Evolutionary conservation across 805 yeast species (phyloP).

Genomic region (Kuraishia piskuri): DNA sequence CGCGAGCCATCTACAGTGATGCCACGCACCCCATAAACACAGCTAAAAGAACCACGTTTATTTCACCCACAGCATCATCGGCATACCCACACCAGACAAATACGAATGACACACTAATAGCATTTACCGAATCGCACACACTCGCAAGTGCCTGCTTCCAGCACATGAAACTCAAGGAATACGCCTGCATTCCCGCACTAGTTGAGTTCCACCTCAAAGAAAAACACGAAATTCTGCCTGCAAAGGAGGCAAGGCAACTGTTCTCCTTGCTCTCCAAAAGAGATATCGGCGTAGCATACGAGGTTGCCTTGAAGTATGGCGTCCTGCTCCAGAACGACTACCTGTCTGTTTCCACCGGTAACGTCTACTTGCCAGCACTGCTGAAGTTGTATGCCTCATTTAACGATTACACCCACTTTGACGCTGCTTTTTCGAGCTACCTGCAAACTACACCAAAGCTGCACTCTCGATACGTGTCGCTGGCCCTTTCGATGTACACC

Average conservation of each 20-base stretch:
- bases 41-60: no score
- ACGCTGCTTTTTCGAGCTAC: conserved; percentile 1
- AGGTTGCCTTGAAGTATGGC: neutral
- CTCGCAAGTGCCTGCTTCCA: neutral
- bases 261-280: neutral
- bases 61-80: neutral
- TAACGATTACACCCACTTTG: neutral
- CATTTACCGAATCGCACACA: neutral
- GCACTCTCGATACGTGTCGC: neutral
- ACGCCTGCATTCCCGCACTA: neutral
- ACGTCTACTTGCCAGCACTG: neutral
- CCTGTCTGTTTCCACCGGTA: neutral
- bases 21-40: no score
- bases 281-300: neutral
- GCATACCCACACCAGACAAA: neutral
- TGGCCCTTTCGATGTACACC: conserved; percentile 1
- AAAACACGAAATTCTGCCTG: neutral
- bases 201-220: neutral
- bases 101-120: no score
- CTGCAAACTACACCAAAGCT: neutral
- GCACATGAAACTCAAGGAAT: neutral
- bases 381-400: neutral
- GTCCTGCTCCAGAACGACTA: neutral
- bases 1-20: neutral
- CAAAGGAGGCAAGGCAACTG: neutral